phyloP scores from a whole-genome alignment of 2,329 filamentous ascomycete genomes.

The Periconia macrospinosa region DNA sequence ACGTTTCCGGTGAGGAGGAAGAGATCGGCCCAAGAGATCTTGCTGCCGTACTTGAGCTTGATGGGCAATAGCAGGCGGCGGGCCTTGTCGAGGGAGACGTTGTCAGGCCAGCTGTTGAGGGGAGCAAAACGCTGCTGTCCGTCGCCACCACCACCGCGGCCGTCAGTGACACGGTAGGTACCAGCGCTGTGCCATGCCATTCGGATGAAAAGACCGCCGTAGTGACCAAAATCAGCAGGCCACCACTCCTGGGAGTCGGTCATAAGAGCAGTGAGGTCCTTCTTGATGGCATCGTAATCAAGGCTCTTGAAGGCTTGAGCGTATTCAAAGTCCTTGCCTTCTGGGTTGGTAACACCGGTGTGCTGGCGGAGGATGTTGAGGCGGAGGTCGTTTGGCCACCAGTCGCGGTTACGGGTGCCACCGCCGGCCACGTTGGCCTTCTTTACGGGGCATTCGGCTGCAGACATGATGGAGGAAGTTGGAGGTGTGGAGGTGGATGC shows the following conservation, averaged over 20 bases:
- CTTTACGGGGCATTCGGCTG: conserved; percentile 40
- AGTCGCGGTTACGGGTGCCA: conserved; percentile 70
- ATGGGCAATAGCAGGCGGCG: conserved; percentile 78
- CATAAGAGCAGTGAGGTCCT: conserved; percentile 71
- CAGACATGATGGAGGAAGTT: conserved; percentile 20
- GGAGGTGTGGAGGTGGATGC: not conserved
- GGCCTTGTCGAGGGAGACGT: conserved; percentile 77
- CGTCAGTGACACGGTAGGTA: conserved; percentile 75
- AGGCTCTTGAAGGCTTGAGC: conserved; percentile 70
- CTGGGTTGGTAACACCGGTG: conserved; percentile 63
- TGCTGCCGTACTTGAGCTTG: conserved; percentile 83
- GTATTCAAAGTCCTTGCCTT: conserved; percentile 71
- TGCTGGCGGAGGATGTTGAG: conserved; percentile 76
- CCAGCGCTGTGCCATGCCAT: conserved; percentile 82
- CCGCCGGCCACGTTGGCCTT: conserved; percentile 52
- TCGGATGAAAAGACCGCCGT: conserved; percentile 77
- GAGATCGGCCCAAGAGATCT: conserved; percentile 80
- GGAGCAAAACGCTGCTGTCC: conserved; percentile 80
- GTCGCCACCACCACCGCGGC: conserved; percentile 72
- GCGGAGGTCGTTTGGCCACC: conserved; percentile 72
- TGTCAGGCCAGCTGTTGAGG: conserved; percentile 82
- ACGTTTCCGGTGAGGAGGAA: conserved; percentile 74
- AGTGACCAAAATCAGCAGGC: conserved; percentile 81
- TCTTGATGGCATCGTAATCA: conserved; percentile 72
- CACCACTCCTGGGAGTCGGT: conserved; percentile 80